These are phyloP conservation scores for Phytophthora uliginosa DNA, from an alignment of 352 stramenopile species.

Conservation along the genomic window DNA sequence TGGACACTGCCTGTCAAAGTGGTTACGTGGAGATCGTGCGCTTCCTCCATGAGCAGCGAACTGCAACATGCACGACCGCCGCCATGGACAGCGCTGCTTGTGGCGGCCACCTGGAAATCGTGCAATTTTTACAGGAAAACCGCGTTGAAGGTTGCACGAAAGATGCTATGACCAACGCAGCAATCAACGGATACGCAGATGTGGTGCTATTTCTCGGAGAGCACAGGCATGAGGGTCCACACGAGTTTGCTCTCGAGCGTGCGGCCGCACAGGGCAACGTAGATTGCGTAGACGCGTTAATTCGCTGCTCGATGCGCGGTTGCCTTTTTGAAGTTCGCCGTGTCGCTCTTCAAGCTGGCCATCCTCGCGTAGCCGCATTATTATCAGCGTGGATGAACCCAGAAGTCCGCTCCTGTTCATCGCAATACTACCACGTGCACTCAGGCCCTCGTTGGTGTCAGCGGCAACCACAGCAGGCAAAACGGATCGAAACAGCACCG, in stretches of 20 bases:
- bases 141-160: slow-evolving; percentile 47
- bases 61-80: slow-evolving; percentile 25
- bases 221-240: slow-evolving; percentile 40
- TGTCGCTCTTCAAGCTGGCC: slow-evolving; percentile 37
- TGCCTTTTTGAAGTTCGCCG: slow-evolving; percentile 49
- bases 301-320: slow-evolving; percentile 40
- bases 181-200: slow-evolving; percentile 36
- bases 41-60: slow-evolving; percentile 35
- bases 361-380: slow-evolving; percentile 30
- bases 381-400: slow-evolving; percentile 45
- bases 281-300: slow-evolving; percentile 39
- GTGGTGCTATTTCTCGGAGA: slow-evolving; percentile 48
- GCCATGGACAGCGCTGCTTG: slow-evolving; percentile 51
- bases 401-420: slow-evolving; percentile 37
- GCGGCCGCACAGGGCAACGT: slow-evolving; percentile 32
- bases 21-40: slow-evolving; percentile 38
- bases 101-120: slow-evolving; percentile 38
- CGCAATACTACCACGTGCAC: slow-evolving; percentile 25
- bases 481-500: background rate
- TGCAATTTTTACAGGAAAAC: slow-evolving; percentile 44
- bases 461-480: slow-evolving; percentile 15
- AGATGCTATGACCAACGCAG: slow-evolving; percentile 46
- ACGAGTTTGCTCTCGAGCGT: slow-evolving; percentile 40
- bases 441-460: slow-evolving; percentile 39
- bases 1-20: slow-evolving; percentile 44